phyloP scores from a whole-genome alignment of 306 rosid genomes.

The Geum urbanum region DNA sequence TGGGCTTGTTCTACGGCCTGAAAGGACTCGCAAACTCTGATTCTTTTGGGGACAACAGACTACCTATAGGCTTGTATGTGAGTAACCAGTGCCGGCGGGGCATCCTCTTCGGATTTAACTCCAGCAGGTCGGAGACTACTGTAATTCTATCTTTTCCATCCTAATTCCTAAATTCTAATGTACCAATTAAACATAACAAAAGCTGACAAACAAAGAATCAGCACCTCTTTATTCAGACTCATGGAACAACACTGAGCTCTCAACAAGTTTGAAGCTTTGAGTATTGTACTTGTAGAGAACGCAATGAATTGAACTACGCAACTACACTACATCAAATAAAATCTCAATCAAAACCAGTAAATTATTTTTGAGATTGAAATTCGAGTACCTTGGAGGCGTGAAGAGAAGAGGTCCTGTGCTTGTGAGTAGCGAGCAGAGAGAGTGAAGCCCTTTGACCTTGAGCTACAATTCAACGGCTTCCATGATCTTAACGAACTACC shows the following conservation, averaged over 20 bases:
- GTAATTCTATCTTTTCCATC: background rate
- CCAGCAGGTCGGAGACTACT: background rate
- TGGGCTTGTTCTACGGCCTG: background rate
- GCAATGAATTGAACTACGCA: background rate
- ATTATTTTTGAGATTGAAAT: background rate
- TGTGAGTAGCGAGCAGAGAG: conserved; percentile 69
- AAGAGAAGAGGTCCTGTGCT: conserved; percentile 64
- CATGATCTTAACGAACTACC: conserved; percentile 15
- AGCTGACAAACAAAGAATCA: background rate
- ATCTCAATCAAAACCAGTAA: background rate
- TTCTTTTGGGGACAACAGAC: background rate
- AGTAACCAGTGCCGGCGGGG: background rate
- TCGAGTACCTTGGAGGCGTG: conserved; percentile 64
- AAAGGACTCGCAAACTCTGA: background rate
- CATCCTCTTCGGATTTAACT: background rate
- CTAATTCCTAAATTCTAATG: background rate
- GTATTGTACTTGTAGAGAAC: background rate
- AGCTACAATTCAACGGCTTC: conserved; percentile 30
- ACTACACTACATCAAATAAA: background rate
- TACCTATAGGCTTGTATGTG: background rate
- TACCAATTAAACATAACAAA: background rate
- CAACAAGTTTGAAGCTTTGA: background rate
- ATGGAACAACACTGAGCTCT: background rate
- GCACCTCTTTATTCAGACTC: background rate
- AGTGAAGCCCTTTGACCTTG: conserved; percentile 41